Base-by-base conservation (phyloP, 2,329 filamentous ascomycete genomes). In the Chaetothyriales sp. region DNA sequence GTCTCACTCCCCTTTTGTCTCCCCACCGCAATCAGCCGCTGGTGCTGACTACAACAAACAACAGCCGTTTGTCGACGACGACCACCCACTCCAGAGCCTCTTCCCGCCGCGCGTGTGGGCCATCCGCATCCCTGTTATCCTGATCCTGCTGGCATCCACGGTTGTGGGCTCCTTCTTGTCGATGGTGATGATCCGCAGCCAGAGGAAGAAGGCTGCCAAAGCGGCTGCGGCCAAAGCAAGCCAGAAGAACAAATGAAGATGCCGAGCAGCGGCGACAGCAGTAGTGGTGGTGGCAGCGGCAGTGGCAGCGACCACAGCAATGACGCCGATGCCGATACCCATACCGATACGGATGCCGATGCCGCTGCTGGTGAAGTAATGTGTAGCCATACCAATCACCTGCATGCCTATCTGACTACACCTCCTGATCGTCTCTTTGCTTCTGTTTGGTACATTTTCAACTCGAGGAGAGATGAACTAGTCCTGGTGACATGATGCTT, bases 21-120 rank as follows among this genome's bases (percentile, higher is more conserved):
- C 25, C 47, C 47, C 36, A 46, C 42, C 43, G 36, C 25, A n/a
- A n/a, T n/a, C 42, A 7, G 19, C 6, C 43, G 44, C 12, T 5
- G 43, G 15, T 22, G 51, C 48, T 50, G 18, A 55, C 47, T 3
- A 48, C 43, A 15, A 51, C 39, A n/a, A n/a, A n/a, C 51, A 50
- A 44, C 60, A 98, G 92, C 92, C 92, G 66, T 98, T 98, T 69
- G 92, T 98, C 70, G 92, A 98, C 69, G 79, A 84, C 52, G 86
- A 87, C 66, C 92, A 98, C 69, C 83, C 87, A 51, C 83, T 96
- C 53, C 92, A 98, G 67, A 84, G 84, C 67, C 77, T 96, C 73
- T 98, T 98, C 74, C 92, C 87, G 55, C 90, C 90, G 46, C 89
- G 92, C 67, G 89, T 95, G 66, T 98, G 92, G 92, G 92, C 92